phyloP scores from a whole-genome alignment of 2,329 filamentous ascomycete species.

The Aspergillus sp. region DNA sequence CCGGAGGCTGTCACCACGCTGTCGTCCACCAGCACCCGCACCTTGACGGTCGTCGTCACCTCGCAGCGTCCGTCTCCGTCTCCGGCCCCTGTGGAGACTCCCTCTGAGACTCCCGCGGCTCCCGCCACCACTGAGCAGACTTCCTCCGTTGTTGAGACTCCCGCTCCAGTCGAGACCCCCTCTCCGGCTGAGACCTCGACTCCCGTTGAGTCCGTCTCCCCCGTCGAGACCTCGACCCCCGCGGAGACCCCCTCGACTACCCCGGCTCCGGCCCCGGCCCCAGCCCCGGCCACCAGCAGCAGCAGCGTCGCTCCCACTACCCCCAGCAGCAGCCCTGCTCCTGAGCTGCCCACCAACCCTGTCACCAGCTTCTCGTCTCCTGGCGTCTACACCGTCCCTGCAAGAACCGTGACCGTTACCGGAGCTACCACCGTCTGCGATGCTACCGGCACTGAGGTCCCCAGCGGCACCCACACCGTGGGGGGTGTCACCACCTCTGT shows the following conservation, averaged over 20 bases:
- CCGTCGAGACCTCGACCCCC: background rate
- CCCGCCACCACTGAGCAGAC: too few species aligned
- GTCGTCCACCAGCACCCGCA: conserved; percentile 32
- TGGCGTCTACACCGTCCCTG: conserved; percentile 67
- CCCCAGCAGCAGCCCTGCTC: conserved; percentile 8
- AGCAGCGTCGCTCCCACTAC: background rate
- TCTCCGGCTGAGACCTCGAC: too few species aligned
- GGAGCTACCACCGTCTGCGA: conserved; percentile 60
- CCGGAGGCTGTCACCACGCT: conserved; percentile 27
- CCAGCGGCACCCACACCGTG: conserved; percentile 58
- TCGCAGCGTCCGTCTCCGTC: conserved; percentile 8
- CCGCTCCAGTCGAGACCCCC: background rate
- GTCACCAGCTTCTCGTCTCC: conserved; percentile 53
- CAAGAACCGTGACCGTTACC: conserved; percentile 60
- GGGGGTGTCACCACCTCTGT: conserved; percentile 68
- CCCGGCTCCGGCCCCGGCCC: background rate
- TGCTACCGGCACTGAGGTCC: conserved; percentile 53
- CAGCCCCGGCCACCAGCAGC: background rate
- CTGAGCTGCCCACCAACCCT: conserved; percentile 39
- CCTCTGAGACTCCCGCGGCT: too few species aligned
- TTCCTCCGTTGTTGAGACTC: background rate
- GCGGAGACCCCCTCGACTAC: conserved; percentile 5
- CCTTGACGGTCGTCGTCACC: conserved; percentile 26
- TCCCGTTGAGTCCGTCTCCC: too few species aligned
- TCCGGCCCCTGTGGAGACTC: background rate